These are phyloP conservation scores for Cryptococcus sp. DNA, from an alignment of 1,284 basidiomycete species.

Conservation along the genomic window DNA sequence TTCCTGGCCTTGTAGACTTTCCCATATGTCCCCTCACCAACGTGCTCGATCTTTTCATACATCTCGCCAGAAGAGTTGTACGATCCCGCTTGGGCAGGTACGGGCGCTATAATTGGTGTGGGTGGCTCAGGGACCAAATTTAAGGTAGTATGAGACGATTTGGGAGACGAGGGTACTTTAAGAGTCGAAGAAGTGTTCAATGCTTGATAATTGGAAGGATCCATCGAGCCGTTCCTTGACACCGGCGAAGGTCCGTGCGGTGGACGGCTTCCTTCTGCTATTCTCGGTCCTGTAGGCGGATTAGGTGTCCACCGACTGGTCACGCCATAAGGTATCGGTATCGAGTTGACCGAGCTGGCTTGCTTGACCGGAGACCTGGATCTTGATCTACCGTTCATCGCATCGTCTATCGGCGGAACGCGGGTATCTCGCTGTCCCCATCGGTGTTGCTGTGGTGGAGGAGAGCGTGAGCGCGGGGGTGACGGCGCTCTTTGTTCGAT, in stretches of 20 bases:
- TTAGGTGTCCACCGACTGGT: conserved; percentile 16
- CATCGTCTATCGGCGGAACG: neutral
- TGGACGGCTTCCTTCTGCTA: neutral
- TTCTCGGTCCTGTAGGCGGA: neutral
- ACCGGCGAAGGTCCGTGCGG: no score
- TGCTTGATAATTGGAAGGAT: neutral
- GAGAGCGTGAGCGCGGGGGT: no score
- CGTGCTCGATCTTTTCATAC: conserved; percentile 88
- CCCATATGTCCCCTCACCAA: conserved; percentile 98
- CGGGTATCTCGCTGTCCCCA: neutral
- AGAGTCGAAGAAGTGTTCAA: neutral
- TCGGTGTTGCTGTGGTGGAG: no score
- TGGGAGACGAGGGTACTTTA: no score
- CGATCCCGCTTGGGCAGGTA: neutral
- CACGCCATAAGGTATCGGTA: conserved; percentile 6
- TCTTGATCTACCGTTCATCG: neutral
- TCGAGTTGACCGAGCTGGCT: conserved; percentile 6
- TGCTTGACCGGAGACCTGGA: neutral
- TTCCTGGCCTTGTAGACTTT: conserved; percentile 98
- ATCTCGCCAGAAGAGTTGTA: conserved; percentile 43
- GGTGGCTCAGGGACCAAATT: neutral
- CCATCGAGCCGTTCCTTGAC: no score
- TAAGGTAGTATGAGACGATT: neutral
- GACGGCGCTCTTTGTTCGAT: no score
- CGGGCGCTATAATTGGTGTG: neutral